A percentile compares a stretch with the other conserved stretches of the same genome.
Conservation (phyloP, 129 eudicot species). For the Solidago caesia region DNA sequence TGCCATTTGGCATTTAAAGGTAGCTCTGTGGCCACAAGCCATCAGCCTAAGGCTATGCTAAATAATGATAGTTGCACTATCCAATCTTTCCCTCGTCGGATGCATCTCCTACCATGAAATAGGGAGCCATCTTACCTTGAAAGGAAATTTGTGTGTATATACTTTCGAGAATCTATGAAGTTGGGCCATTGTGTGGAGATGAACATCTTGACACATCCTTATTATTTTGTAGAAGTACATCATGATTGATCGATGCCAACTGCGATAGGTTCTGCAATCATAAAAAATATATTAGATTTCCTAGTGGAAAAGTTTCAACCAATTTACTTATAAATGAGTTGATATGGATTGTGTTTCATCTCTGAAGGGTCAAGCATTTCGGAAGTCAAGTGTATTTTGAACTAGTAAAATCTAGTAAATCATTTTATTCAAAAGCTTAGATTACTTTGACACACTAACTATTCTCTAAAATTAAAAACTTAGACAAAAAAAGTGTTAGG, state of each 20-base stretch:
- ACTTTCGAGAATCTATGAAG: conserved; percentile 21
- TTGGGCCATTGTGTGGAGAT: conserved; percentile 47
- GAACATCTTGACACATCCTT: conserved; percentile 57
- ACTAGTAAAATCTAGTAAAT: no score
- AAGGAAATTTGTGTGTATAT: not conserved
- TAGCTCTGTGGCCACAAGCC: not conserved
- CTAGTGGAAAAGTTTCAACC: no score
- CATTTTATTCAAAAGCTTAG: no score
- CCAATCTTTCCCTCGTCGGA: conserved; percentile 9
- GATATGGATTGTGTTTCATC: no score
- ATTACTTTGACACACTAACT: no score
- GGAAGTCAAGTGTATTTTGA: no score
- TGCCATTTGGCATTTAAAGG: conserved; percentile 3
- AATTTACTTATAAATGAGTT: no score
- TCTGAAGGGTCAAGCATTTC: no score
- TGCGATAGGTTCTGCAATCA: conserved; percentile 79
- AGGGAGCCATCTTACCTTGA: not conserved
- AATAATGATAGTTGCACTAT: conserved; percentile 2
- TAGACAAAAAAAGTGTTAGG: no score
- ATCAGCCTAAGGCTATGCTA: not conserved
- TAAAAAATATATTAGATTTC: not conserved
- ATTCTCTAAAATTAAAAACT: no score
- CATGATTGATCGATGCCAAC: conserved; percentile 81
- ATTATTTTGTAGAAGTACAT: conserved; percentile 69
- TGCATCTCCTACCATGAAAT: not conserved